These are phyloP conservation scores for Aechmea fasciata DNA, from an alignment of 176 grass and related monocot genomes.

Conservation along the genomic window DNA sequence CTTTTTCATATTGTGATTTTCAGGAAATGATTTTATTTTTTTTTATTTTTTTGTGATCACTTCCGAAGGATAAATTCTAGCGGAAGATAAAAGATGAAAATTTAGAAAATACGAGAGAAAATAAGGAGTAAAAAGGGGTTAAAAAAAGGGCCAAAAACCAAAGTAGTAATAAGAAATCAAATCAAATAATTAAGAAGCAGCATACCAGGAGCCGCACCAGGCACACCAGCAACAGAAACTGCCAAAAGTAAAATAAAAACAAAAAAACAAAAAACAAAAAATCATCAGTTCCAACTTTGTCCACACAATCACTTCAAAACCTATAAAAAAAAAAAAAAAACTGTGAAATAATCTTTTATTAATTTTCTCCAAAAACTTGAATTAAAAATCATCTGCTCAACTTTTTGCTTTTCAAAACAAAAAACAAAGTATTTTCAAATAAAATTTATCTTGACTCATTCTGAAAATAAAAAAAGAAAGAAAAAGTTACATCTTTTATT, in stretches of 20 bases:
- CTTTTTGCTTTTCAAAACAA: too few species aligned
- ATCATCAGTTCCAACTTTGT: neutral
- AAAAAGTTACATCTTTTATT: too few species aligned
- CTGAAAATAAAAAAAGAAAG: too few species aligned
- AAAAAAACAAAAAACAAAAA: neutral
- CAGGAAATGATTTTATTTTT: neutral
- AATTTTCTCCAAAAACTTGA: too few species aligned
- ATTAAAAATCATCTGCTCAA: too few species aligned
- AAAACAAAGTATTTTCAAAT: too few species aligned
- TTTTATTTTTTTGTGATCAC: neutral
- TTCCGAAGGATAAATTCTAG: too few species aligned
- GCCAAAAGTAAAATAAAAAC: slow-evolving; percentile 1
- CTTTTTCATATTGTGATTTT: too few species aligned
- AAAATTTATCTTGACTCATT: too few species aligned
- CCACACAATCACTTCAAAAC: neutral
- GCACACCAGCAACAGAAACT: slow-evolving; percentile 36
- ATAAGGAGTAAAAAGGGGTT: neutral
- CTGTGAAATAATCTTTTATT: neutral
- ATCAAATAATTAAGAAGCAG: neutral
- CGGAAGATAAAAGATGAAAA: too few species aligned
- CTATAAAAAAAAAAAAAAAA: neutral
- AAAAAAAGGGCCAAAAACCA: neutral
- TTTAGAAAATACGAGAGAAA: neutral
- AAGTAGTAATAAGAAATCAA: neutral
- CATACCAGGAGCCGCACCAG: slow-evolving; percentile 34